Conservation (phyloP, 805 yeast genomes). For the Komagataella ulmi region DNA sequence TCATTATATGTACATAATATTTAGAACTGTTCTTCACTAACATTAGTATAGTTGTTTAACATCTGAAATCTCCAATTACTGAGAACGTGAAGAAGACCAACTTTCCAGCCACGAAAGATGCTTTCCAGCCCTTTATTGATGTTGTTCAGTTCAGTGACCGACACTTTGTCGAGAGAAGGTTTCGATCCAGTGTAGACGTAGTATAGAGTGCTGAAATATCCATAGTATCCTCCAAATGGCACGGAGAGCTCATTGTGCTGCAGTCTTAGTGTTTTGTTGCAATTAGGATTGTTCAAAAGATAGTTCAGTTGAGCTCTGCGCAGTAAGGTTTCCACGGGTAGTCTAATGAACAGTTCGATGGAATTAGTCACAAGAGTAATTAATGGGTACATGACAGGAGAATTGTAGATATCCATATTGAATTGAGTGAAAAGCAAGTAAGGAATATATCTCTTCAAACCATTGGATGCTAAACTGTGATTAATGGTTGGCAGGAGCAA, state of each 20-base stretch:
- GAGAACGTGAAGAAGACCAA: conserved; percentile 63
- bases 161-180: conserved; percentile 13
- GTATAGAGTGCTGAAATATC: conserved; percentile 41
- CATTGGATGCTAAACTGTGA: conserved; percentile 44
- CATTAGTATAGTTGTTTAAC: conserved; percentile 34
- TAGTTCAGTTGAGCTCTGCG: conserved; percentile 73
- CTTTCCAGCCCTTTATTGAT: conserved; percentile 32
- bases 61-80: conserved; percentile 75
- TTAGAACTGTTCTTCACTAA: conserved; percentile 26
- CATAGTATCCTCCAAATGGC: conserved; percentile 40
- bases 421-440: conserved; percentile 42
- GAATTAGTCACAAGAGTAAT: conserved; percentile 48
- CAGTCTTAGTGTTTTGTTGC: conserved; percentile 31
- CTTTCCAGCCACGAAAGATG: conserved; percentile 85
- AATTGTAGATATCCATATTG: conserved; percentile 53
- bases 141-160: conserved; percentile 5
- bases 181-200: conserved; percentile 25
- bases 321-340: conserved; percentile 81
- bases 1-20: background rate
- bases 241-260: conserved; percentile 40
- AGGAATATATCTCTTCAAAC: conserved; percentile 57
- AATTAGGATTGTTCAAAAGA: conserved; percentile 25
- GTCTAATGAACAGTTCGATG: conserved; percentile 55
- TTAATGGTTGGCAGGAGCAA: conserved; percentile 58
- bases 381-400: conserved; percentile 47